Percentiles rank a stretch among this genome's conserved stretches.
Evolutionary conservation across 371 early-diverging fungal genomes (phyloP).

Genomic region (Rhizopus stolonifer): DNA sequence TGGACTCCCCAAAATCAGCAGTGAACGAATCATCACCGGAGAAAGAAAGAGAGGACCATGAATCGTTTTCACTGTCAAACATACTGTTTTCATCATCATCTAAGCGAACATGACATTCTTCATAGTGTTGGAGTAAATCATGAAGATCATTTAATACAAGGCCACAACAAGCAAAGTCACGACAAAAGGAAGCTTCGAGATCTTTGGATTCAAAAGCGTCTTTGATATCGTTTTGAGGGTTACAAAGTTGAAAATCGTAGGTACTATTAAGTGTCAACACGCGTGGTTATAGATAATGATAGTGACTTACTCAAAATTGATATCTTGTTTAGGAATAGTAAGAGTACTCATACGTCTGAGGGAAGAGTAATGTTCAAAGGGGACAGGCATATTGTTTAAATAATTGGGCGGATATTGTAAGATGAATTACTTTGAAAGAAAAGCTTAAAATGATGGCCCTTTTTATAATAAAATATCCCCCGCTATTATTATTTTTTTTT

Average conservation of each 20-base stretch:
- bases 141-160: conserved; percentile 81
- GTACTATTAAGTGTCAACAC: conserved; percentile 21
- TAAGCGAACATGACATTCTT: conserved; percentile 88
- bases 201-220: conserved; percentile 56
- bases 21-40: conserved; percentile 17
- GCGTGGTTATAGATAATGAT: background rate
- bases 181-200: conserved; percentile 89
- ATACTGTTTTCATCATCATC: conserved; percentile 69
- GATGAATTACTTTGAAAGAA: background rate
- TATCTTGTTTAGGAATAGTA: conserved; percentile 40
- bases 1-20: conserved; percentile 17
- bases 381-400: conserved; percentile 34
- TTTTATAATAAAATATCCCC: background rate
- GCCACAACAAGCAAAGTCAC: conserved; percentile 94
- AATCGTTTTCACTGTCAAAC: conserved; percentile 35
- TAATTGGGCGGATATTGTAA: background rate
- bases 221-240: conserved; percentile 43
- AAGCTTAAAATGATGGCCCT: background rate
- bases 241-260: conserved; percentile 46
- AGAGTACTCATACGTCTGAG: conserved; percentile 45
- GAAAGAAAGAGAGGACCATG: conserved; percentile 37
- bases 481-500: no score
- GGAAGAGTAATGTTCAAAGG: conserved; percentile 33
- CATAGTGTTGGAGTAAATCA: conserved; percentile 93
- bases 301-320: conserved; percentile 23